Base-by-base conservation (phyloP, 139 green algal species). In the Micromonas commoda region DNA sequence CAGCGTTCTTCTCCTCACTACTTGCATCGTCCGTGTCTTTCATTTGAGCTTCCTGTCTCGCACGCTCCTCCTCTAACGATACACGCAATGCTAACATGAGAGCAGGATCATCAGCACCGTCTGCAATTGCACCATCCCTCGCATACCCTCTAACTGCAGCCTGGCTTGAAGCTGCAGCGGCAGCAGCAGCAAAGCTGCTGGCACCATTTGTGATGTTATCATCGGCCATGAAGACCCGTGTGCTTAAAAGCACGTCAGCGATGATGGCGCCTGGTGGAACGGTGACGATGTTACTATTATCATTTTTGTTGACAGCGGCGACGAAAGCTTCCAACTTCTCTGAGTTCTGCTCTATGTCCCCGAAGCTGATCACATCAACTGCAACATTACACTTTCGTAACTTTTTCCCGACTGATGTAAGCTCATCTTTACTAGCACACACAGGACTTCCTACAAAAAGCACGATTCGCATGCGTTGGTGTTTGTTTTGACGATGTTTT, bases 361-460 rank as follows among this genome's bases (percentile, higher is more conserved):
- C 94, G 82, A 97, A 98, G 80, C 76, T 89, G 21, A 99, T 89
- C 6, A 99, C 83, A 81, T 99, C 96, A 29, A 99, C 89, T 0
- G 96, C 93, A 28, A 99, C 93, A 76, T 97, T 98, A 89, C 99
- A 99, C 86, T 99, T 99, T 86, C 98, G 98, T 37, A 99, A 85
- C 87, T 98, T 98, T 89, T 98, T 98, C 35, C 87, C 96, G 33
- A 98, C 96, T 84, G 95, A 95, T 6, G 97, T 87, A 64, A 99
- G 85, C 45, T 85, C 79, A 28, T 82, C 63, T 35, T 76, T n/a
- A 31, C 87, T 84, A 13, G 57, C 64, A 0, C 26, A 32, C 37
- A 99, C 85, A 0, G 95, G 94, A 81, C 90, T 96, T 65, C 93
- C 95, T 0, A 92, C 82, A 80, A 99, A 99, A 34, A 98, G 86